Evolutionary conservation across 331 rosid genomes (phyloP).

Genomic region (Pyracantha coccinea): DNA sequence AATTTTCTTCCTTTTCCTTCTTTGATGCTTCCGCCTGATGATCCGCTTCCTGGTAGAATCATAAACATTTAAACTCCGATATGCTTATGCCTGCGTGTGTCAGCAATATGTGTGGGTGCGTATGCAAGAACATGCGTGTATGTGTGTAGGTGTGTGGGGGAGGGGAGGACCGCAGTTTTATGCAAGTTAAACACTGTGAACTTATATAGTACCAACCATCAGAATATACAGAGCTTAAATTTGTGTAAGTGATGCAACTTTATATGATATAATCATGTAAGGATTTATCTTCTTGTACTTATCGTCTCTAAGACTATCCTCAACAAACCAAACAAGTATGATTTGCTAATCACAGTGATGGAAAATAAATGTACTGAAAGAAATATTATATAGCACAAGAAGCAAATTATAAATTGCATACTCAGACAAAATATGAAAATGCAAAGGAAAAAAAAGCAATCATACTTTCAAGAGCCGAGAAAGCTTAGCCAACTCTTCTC

Average conservation of each 20-base stretch:
- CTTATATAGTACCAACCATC: background rate
- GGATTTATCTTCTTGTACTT: background rate
- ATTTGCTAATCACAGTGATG: background rate
- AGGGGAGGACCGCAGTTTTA: background rate
- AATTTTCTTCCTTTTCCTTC: conserved; percentile 52
- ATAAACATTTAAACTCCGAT: conserved; percentile 11
- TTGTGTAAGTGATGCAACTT: background rate
- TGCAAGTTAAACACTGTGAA: background rate
- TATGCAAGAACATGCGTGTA: too few species aligned
- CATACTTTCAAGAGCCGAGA: conserved; percentile 60
- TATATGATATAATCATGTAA: background rate
- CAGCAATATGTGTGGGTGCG: too few species aligned
- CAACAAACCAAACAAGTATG: background rate
- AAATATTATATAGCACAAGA: background rate
- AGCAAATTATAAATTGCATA: background rate
- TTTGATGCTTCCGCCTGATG: conserved; percentile 43
- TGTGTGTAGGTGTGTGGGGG: too few species aligned
- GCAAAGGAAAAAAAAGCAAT: background rate
- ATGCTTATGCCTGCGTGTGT: background rate
- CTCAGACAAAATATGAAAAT: background rate
- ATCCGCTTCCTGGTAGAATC: conserved; percentile 56
- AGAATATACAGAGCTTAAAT: background rate
- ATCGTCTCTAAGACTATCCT: background rate
- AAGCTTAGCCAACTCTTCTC: conserved; percentile 64
- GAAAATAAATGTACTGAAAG: background rate